Percentiles rank a stretch among this genome's conserved stretches.
Conservation (phyloP, 345 rosid genomes). For the Bretschneidera sinensis region DNA sequence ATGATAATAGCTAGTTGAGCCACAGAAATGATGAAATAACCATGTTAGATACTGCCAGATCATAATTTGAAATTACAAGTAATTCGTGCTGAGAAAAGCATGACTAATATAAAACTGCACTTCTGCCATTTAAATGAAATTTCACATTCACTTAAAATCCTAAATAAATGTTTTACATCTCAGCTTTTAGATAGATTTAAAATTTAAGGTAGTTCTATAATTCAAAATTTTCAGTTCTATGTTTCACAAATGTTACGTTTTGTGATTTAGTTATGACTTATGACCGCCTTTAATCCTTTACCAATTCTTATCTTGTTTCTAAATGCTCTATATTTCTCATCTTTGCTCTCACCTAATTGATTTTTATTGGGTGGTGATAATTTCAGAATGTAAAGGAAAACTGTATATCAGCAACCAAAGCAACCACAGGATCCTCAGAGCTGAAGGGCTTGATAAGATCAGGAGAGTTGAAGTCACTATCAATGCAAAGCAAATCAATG, state of each 20-base stretch:
- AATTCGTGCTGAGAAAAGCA: too few relatives aligned
- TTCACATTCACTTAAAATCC: too few relatives aligned
- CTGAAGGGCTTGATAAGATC: constrained; percentile 37
- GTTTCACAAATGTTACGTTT: too few relatives aligned
- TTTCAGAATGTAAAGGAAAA: constrained; percentile 57
- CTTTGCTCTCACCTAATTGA: constrained; percentile 1
- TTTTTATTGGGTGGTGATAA: constrained; percentile 6
- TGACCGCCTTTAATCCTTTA: too few relatives aligned
- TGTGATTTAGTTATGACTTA: neutral
- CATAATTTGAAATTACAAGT: neutral
- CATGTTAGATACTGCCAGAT: neutral
- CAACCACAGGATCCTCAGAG: constrained; percentile 33
- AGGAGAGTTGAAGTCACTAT: constrained; percentile 33
- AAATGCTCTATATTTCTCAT: neutral
- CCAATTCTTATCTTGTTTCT: neutral
- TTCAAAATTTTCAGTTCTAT: too few relatives aligned
- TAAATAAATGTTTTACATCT: too few relatives aligned
- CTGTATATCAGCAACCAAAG: constrained; percentile 39
- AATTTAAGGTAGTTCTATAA: too few relatives aligned
- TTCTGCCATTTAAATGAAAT: too few relatives aligned
- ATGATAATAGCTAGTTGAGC: neutral
- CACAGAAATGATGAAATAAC: neutral
- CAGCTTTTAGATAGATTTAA: too few relatives aligned
- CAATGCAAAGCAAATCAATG: constrained; percentile 22
- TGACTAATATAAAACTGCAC: too few relatives aligned